phyloP scores from a whole-genome alignment of 768 basidiomycete species.

The Lactarius sanguifluus region DNA sequence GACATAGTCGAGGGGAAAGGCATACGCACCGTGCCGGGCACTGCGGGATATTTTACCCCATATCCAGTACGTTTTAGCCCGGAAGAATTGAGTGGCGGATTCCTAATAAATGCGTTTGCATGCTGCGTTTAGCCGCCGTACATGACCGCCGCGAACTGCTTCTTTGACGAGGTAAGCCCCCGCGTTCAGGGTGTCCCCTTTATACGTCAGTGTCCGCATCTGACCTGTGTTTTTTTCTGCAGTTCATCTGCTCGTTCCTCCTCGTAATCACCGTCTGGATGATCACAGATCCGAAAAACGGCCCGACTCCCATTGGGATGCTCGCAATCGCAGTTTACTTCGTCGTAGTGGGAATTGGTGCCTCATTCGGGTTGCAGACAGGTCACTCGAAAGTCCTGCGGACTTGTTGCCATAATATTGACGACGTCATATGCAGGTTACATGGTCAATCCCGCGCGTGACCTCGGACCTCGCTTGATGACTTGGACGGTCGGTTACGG shows the following conservation, averaged over 20 bases:
- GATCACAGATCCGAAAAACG: conserved; percentile 53
- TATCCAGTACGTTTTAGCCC: conserved; percentile 48
- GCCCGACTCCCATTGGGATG: conserved; percentile 48
- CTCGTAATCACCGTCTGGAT: conserved; percentile 54
- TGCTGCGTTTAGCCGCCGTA: conserved; percentile 37
- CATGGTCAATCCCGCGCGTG: conserved; percentile 68
- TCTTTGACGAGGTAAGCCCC: conserved; percentile 44
- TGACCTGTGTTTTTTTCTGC: conserved; percentile 6
- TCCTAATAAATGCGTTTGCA: background rate
- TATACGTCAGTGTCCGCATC: background rate
- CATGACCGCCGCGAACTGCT: conserved; percentile 43
- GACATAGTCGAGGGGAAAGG: conserved; percentile 54
- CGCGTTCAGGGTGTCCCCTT: no score
- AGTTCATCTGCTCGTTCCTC: conserved; percentile 56
- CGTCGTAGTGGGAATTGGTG: conserved; percentile 54
- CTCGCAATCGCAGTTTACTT: conserved; percentile 56
- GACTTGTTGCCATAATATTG: background rate
- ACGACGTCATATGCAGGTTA: conserved; percentile 39
- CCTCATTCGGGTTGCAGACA: conserved; percentile 60
- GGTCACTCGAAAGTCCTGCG: conserved; percentile 13
- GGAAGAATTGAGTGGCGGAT: background rate
- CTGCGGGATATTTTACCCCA: conserved; percentile 58
- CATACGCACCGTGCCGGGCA: conserved; percentile 52
- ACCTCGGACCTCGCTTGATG: conserved; percentile 64
- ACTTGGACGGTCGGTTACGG: conserved; percentile 73